Percentiles rank a stretch among this genome's conserved stretches.
Evolutionary conservation across 2,329 filamentous ascomycete species (phyloP).

Genomic region (Colletotrichum sp.): DNA sequence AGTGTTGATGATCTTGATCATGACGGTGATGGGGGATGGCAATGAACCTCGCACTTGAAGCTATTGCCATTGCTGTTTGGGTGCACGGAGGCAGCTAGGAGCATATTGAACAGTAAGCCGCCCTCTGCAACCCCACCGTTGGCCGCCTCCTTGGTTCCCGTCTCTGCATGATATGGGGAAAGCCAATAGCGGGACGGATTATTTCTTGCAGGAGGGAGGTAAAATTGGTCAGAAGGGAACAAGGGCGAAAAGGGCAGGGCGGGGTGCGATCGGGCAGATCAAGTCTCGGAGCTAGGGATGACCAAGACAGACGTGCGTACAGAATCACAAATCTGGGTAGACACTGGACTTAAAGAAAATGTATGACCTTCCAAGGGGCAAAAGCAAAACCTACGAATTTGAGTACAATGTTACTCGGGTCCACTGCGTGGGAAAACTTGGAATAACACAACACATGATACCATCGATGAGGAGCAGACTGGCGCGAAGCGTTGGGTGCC

Average conservation of each 20-base stretch:
- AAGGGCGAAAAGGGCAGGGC: slow-evolving; percentile 9
- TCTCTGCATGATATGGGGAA: neutral
- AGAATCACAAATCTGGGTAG: neutral
- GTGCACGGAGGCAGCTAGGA: neutral
- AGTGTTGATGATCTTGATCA: neutral
- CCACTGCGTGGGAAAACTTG: neutral
- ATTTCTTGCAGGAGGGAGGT: neutral
- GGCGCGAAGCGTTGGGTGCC: neutral
- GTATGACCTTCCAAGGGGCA: neutral
- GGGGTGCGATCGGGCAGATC: neutral
- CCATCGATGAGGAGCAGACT: neutral
- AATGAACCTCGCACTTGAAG: neutral
- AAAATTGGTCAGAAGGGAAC: slow-evolving; percentile 10
- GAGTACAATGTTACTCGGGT: neutral
- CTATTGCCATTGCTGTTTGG: slow-evolving; percentile 4
- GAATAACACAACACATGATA: neutral
- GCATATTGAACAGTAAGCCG: neutral
- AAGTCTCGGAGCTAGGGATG: slow-evolving; percentile 13
- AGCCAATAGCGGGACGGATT: slow-evolving; percentile 14
- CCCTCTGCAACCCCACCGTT: slow-evolving; percentile 11
- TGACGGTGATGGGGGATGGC: neutral
- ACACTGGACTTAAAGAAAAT: neutral
- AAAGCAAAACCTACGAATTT: neutral
- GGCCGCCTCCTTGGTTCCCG: slow-evolving; percentile 7
- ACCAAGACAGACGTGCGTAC: slow-evolving; percentile 15